Evolutionary conservation across 23 red algal species (phyloP).

Genomic region (Chondrus crispus): DNA sequence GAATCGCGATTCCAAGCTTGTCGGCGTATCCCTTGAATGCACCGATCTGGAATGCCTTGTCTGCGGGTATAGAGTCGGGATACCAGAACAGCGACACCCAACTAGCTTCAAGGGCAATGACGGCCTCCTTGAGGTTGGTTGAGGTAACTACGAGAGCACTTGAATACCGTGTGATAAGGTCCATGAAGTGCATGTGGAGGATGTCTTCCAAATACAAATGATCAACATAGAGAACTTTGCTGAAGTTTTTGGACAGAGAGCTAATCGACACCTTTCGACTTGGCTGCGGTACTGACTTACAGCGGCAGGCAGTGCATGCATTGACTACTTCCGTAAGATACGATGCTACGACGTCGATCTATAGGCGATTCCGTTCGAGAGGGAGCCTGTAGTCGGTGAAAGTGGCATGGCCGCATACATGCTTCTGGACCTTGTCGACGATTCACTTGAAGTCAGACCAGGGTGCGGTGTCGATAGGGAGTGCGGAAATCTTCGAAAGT

Average conservation of each 20-base stretch:
- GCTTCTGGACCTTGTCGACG: neutral
- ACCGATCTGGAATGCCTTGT: neutral
- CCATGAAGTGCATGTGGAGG: neutral
- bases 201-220: conserved; percentile 8
- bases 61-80: neutral
- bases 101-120: neutral
- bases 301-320: neutral
- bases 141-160: neutral
- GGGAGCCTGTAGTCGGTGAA: neutral
- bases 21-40: neutral
- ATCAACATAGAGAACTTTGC: conserved; percentile 10
- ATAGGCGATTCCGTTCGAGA: neutral
- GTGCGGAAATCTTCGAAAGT: neutral
- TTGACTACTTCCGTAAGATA: neutral
- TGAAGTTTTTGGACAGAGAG: neutral
- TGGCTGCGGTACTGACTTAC: neutral
- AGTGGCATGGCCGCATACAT: neutral
- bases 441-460: neutral
- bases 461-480: neutral
- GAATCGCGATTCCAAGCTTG: neutral
- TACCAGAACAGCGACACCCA: conserved; percentile 13
- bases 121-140: neutral
- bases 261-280: neutral
- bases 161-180: neutral
- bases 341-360: neutral